These are phyloP conservation scores for Besnoitia besnoiti DNA, from an alignment of 169 alveolate genomes.

Conservation along the genomic window DNA sequence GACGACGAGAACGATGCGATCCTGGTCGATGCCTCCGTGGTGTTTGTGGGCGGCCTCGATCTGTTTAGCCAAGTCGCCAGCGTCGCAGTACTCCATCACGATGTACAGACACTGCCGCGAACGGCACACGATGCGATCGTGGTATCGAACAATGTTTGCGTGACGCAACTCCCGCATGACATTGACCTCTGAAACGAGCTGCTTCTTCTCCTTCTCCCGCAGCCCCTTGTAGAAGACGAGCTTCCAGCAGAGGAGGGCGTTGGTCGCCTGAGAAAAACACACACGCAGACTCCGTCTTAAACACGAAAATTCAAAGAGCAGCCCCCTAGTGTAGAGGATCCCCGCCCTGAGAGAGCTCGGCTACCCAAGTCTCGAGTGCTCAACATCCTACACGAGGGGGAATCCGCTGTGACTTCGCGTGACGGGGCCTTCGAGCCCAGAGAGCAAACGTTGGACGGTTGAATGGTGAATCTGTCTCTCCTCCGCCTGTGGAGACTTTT, in stretches of 20 bases:
- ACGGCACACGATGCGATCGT: conserved; percentile 85
- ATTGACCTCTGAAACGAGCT: conserved; percentile 91
- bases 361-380: too few species aligned
- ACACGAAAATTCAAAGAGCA: too few species aligned
- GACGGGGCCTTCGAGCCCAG: too few species aligned
- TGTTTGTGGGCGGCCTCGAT: conserved; percentile 83
- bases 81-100: conserved; percentile 93
- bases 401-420: too few species aligned
- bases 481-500: too few species aligned
- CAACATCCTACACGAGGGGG: too few species aligned
- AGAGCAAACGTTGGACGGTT: too few species aligned
- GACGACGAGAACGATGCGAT: conserved; percentile 72
- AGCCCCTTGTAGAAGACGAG: conserved; percentile 94
- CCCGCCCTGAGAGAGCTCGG: too few species aligned
- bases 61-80: conserved; percentile 90
- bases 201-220: conserved; percentile 94
- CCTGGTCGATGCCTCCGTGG: conserved; percentile 57
- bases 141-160: conserved; percentile 89
- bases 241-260: conserved; percentile 94
- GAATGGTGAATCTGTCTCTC: too few species aligned
- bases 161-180: conserved; percentile 81
- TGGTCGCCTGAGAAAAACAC: conserved; percentile 55
- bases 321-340: too few species aligned
- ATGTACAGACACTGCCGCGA: conserved; percentile 84
- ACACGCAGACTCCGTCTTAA: too few species aligned